Base-by-base conservation (phyloP, 2,329 filamentous ascomycete species). In the Lachnellula hyalina region DNA sequence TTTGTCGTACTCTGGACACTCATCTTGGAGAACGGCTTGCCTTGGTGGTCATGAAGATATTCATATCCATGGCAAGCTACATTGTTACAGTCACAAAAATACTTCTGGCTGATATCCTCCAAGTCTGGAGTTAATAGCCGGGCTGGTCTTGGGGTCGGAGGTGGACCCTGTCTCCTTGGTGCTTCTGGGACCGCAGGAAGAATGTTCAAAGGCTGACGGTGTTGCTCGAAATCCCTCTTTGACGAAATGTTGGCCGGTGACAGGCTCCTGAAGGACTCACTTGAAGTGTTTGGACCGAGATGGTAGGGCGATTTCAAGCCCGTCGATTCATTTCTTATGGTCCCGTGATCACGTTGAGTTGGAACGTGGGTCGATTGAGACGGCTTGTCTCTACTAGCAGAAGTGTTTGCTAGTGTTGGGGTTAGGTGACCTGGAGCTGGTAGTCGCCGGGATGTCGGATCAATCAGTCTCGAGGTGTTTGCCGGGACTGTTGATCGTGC, bases 111-210 rank as follows among this genome's bases (percentile, higher is more conserved):
- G 23, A 53, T 32, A n/a, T 56, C 54, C 23, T 56, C 54, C 41
- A 56, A 47, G 8, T 56, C 54, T 32, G 54, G 54, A 40, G 54
- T 53, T 9, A 47, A 47, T 11, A 56, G 15, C n/a, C 54, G 32
- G 23, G 38, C 40, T 25, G 46, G 49, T 38, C 54, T 49, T 25
- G 54, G 54, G 11, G 54, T 50, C 41, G 54, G 54, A 21, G 54
- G 54, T 40, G 50, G 53, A 7, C 36, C n/a, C 14, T 41, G 49
- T 42, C 49, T n/a, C 42, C 36, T 50, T 23, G 54, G 50, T 19
- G 44, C 21, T 12, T 51, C 53, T 8, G 48, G 48, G 23, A 47
- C 47, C 9, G 40, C 17, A 19, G 52, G 52, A 35, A 21, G 52
- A 15, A 45, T 11, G 15, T 48, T 45, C 7, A 19, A 19, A 38